Evolutionary conservation across 495 filamentous ascomycete genomes (phyloP).

Genomic region (Niebla homalea): DNA sequence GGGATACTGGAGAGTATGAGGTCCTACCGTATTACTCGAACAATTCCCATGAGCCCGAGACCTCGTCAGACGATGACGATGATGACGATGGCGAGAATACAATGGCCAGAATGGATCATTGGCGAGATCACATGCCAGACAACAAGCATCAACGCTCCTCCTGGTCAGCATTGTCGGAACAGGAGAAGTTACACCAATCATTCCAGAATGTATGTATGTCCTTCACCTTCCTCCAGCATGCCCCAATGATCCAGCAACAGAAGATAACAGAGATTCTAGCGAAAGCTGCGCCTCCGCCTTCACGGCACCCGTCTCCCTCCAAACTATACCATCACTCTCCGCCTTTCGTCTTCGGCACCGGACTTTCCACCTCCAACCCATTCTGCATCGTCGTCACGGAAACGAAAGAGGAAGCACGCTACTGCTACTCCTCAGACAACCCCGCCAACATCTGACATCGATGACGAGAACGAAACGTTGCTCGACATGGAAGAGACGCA

Average conservation of each 20-base stretch:
- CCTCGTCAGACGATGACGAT: constrained; percentile 30
- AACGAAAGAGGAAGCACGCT: constrained; percentile 19
- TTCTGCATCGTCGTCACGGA: constrained; percentile 18
- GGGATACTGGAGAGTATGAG: constrained; percentile 56
- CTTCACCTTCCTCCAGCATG: neutral
- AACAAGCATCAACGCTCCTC: neutral
- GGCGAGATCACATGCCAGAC: too few species aligned
- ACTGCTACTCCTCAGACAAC: neutral
- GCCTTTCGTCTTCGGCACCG: constrained; percentile 38
- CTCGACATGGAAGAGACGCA: neutral
- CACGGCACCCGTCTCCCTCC: constrained; percentile 44
- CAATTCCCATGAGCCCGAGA: constrained; percentile 8
- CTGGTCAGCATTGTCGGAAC: constrained; percentile 27
- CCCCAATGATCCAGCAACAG: neutral
- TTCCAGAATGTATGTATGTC: constrained; percentile 33
- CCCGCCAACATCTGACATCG: constrained; percentile 1
- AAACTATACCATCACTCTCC: constrained; percentile 44
- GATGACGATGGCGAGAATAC: constrained; percentile 13
- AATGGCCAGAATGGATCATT: too few species aligned
- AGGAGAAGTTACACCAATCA: constrained; percentile 37
- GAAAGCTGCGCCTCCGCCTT: constrained; percentile 49
- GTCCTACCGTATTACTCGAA: constrained; percentile 33
- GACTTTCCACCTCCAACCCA: constrained; percentile 12
- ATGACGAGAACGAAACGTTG: neutral
- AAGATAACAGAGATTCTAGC: constrained; percentile 10